Base-by-base conservation (phyloP, 1,284 basidiomycete genomes). In the Neolentinus lepideus region DNA sequence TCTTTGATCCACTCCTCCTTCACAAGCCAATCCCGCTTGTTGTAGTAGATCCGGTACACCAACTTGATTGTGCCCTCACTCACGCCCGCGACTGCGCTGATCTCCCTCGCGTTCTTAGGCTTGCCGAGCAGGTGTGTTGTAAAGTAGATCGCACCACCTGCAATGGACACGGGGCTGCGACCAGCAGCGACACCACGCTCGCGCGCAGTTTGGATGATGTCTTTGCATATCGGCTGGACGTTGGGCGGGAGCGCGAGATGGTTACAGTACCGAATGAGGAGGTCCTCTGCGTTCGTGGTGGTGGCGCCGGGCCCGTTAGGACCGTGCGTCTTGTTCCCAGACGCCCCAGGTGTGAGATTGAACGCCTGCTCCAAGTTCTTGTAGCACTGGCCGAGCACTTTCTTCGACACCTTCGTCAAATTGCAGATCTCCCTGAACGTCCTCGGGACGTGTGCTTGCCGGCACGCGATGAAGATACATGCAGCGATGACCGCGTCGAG, bases 391-490 rank as follows among this genome's bases (percentile, higher is more conserved):
- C 93, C 96, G 48, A 98, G 84, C 46, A 90, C 84, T 77, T 98
- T 97, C 78, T 99, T 98, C 65, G 89, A 87, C 57, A 98, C 94
- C 63, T 91, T 86, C 4, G 94, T 94, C 57, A 97, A 76, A 63
- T 92, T 90, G 71, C 93, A 94, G 51, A 99, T 94, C 73, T 99
- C 97, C 63, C 90, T 85, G 76, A 99, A 98, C 55, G 94, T 96
- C 60, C 97, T 83, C 0, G 92, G 92, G 10, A 97, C 94, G 63
- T 93, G 89, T 14, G 90, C 92, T 70, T 95, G 92, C 57, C 96
- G 84, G 71, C 95, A 98, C 0, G 96, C 97, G 62, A 98, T 95
- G 69, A 98, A 98, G 69, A 99, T 97, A 72, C 94, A 98, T 1
- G 96, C 95, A 10, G 95, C 96, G 62, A 98, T 94, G 66, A 97